These are phyloP conservation scores for Lippia alba DNA, from an alignment of 305 asterid genomes.

Conservation along the genomic window DNA sequence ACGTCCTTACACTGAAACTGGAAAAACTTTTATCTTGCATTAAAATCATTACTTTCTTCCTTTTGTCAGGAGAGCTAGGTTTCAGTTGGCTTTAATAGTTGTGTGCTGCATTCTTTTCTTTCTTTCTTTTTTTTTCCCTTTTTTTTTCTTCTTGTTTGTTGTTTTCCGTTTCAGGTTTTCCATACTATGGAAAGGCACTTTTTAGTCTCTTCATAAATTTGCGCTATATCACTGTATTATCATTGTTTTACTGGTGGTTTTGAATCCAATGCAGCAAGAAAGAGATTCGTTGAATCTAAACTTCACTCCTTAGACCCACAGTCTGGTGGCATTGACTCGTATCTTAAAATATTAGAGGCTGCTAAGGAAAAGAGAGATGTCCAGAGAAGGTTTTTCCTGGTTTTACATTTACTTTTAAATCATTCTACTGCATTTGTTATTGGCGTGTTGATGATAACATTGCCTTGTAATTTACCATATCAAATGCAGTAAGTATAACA, in stretches of 20 bases:
- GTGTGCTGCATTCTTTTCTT: too few species aligned
- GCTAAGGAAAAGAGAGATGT: slow-evolving; percentile 74
- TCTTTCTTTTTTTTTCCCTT: too few species aligned
- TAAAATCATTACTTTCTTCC: too few species aligned
- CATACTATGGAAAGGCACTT: slow-evolving; percentile 12
- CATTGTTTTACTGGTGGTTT: slow-evolving; percentile 26
- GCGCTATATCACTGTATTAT: slow-evolving; percentile 15
- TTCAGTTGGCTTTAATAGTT: too few species aligned
- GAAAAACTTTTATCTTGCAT: too few species aligned
- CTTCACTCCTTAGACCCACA: slow-evolving; percentile 76
- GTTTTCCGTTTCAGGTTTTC: too few species aligned
- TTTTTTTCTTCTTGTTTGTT: too few species aligned
- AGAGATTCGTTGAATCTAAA: slow-evolving; percentile 76
- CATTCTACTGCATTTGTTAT: slow-evolving; percentile 17
- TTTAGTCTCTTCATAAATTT: slow-evolving; percentile 14
- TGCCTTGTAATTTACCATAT: slow-evolving; percentile 23
- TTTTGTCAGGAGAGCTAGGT: too few species aligned
- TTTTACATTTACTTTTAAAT: slow-evolving; percentile 22
- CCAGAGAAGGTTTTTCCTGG: slow-evolving; percentile 61
- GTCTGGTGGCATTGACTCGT: slow-evolving; percentile 68
- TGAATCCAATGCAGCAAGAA: slow-evolving; percentile 67
- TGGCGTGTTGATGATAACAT: slow-evolving; percentile 23
- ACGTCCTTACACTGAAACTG: too few species aligned
- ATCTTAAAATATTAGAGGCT: slow-evolving; percentile 61
- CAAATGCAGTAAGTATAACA: slow-evolving; percentile 63